Evolutionary conservation across 352 stramenopile genomes (phyloP).

Genomic region (Globisporangium yorkense): DNA sequence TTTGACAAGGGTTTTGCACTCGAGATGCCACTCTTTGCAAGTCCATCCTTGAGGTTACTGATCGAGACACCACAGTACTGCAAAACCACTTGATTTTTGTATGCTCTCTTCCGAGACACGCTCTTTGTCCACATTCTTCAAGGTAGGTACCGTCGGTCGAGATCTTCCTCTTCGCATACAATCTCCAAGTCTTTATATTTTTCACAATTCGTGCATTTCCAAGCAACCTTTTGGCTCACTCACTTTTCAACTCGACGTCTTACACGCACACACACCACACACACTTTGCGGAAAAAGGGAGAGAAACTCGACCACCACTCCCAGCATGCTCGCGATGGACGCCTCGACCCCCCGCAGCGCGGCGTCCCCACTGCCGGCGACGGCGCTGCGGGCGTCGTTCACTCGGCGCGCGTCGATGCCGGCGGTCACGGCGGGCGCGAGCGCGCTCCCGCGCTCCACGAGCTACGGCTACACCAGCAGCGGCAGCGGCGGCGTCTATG

Average conservation of each 20-base stretch:
- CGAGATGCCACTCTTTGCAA: neutral
- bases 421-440: neutral
- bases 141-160: neutral
- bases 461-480: constrained; percentile 4
- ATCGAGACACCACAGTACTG: no score
- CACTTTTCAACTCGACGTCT: neutral
- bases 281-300: neutral
- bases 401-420: constrained; percentile 11
- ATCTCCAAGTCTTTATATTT: neutral
- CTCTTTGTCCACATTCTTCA: neutral
- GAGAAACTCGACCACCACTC: neutral
- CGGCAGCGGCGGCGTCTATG: constrained; percentile 5
- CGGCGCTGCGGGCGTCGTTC: constrained; percentile 8
- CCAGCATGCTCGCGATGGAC: constrained; percentile 6
- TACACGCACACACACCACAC: no score
- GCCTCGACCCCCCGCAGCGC: neutral
- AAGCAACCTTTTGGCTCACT: neutral
- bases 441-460: neutral
- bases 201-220: neutral
- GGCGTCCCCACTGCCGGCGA: constrained; percentile 4
- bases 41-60: neutral
- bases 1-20: neutral
- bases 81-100: neutral
- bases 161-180: neutral
- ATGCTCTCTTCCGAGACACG: neutral